Base-by-base conservation (phyloP, 371 early-diverging fungal genomes). In the Circinella umbellata region DNA sequence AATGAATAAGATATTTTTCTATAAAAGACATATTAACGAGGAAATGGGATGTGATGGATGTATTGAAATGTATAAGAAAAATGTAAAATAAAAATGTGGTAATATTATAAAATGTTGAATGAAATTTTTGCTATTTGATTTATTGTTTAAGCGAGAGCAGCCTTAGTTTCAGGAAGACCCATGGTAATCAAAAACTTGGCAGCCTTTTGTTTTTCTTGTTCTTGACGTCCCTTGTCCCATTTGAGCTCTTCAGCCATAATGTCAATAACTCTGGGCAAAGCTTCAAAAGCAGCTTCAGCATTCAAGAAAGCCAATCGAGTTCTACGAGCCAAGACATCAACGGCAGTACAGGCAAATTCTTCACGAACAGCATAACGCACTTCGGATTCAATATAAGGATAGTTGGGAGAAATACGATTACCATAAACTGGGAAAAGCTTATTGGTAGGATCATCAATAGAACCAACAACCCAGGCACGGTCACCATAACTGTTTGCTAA, bases 301-400 rank as follows among this genome's bases (percentile, higher is more conserved):
- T 98, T 96, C 70, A 99, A 87, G 88, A 98, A 98, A 3, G 98
- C 95, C 42, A 99, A 87, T 36, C 99, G 92, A 37, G 93, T 92
- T 65, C 99, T 94, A 55, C 99, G 94, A 36, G 93, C 97, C 38
- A 99, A 77, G 27, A 99, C 96, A 83, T 99, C 98, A 17, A 96
- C 94, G 11, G 92, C 93, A 27, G 94, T 97, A 75, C 94, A 87
- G 5, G 99, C 99, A 77, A 94, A 95, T 83, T 99, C 99, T 76
- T 94, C 85, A 70, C 92, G 90, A 61, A 93, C 91, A 34, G 96
- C 94, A 77, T 99, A 99, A 14, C 95, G 89, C 13, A 99, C 92
- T 84, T 99, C 99, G 42, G 98, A 95, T 72, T 96, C 96, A 47
- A 97, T 89, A 75, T 95, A 99, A 46, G 96, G 96, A 77, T 99